Evolutionary conservation across 495 filamentous ascomycete species (phyloP), one percentile per base, ranked within the genome.

Genomic region (Trichocladium antarcticum): DNA sequence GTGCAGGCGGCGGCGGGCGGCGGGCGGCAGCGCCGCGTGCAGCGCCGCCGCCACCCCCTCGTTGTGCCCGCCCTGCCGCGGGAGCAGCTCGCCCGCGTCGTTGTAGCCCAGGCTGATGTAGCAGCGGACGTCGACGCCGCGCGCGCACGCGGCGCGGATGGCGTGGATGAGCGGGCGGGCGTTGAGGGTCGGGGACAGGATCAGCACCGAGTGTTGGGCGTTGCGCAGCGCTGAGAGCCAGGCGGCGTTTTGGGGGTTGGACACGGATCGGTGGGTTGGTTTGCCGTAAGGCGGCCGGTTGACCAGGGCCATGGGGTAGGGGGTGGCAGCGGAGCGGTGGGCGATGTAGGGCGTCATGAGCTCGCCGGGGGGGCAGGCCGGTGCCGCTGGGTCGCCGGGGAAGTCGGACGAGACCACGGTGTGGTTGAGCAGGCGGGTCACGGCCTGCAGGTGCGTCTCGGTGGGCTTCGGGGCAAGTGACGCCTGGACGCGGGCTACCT

Each of bases 41-140:
- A 88, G 62, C 5, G 69, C 67, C 42, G 80, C 67, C 0, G 80
- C 74, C 20, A 79, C 68, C 69, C 79, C 78, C 44, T 87, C 84
- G 61, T 89, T 89, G 12, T 80, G 83, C 2, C 85, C 85, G 39
- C 81, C 81, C 64, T 89, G 85, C 49, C 73, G 70, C 1, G 84
- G 85, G 1, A 89, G 75, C 11, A 88, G 68, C 56, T 88, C 82
- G 45, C 84, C 84, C 7, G 79, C 68, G 51, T 89, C 84, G 54
- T 88, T 88, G 60, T 89, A 89, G 1, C 85, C 82, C 1, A 88
- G 72, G 45, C 81, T 85, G 17, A 88, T 65, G 49, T 85, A 87
- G 57, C 74, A 81, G 2, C 74, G 76, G 1, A 88, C 79, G 10
- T 76, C 65, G 2, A 87, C 66, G 12, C 83, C 83, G 14, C 83